phyloP scores from a whole-genome alignment of 805 yeast genomes.

The Cyberlindnera saturnus region DNA sequence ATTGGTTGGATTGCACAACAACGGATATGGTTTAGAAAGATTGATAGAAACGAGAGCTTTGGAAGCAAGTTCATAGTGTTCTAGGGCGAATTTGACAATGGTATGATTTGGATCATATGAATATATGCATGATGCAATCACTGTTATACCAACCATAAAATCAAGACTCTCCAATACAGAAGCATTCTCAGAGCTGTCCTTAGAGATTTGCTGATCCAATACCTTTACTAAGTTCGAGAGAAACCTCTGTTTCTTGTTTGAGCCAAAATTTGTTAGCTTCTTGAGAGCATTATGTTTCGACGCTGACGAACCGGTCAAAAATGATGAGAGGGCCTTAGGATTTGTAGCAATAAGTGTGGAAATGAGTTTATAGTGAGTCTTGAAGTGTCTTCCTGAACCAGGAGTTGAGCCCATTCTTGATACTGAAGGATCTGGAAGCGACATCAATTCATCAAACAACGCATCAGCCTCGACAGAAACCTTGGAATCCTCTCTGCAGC shows the following conservation, averaged over 20 bases:
- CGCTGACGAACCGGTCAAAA: slow-evolving; percentile 12
- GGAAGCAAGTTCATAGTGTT: slow-evolving; percentile 14
- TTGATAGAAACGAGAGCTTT: slow-evolving; percentile 20
- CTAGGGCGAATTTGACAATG: slow-evolving; percentile 24
- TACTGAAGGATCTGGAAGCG: slow-evolving; percentile 22
- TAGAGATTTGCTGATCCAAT: slow-evolving; percentile 12
- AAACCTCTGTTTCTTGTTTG: slow-evolving; percentile 21
- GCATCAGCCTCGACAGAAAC: slow-evolving; percentile 25
- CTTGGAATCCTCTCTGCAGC: slow-evolving; percentile 16
- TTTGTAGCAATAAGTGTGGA: slow-evolving; percentile 28
- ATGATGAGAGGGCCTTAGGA: slow-evolving; percentile 27
- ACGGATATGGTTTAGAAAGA: slow-evolving; percentile 12
- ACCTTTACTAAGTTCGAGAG: slow-evolving; percentile 14
- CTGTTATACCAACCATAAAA: slow-evolving; percentile 27
- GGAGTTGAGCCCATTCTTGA: slow-evolving; percentile 2
- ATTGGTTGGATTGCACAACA: slow-evolving; percentile 7
- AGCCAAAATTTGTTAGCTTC: slow-evolving; percentile 17
- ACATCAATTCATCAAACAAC: slow-evolving; percentile 31
- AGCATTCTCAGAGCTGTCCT: slow-evolving; percentile 18
- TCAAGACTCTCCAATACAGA: slow-evolving; percentile 24
- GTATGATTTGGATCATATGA: slow-evolving; percentile 21
- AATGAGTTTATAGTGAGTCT: slow-evolving; percentile 27
- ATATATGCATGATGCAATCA: slow-evolving; percentile 28
- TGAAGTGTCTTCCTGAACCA: slow-evolving; percentile 18
- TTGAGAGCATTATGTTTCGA: slow-evolving; percentile 14